Evolutionary conservation across 2,329 filamentous ascomycete species (phyloP).

Genomic region (Metarhizium rileyi): DNA sequence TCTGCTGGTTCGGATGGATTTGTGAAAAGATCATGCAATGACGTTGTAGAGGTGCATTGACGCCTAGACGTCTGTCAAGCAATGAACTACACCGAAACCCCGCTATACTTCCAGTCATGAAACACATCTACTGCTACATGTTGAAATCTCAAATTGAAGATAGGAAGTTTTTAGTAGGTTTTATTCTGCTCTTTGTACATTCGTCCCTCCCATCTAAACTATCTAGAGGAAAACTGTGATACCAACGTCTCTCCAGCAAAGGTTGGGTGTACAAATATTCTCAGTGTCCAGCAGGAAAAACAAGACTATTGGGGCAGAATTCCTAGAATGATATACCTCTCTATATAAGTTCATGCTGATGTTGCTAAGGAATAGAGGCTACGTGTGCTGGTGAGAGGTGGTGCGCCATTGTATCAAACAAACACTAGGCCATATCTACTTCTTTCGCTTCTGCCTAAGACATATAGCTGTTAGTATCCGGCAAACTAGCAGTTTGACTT

Average conservation of each 20-base stretch:
- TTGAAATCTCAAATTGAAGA: background rate
- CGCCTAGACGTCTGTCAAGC: no score
- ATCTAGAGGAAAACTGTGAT: background rate
- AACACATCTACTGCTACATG: no score
- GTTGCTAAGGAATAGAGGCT: background rate
- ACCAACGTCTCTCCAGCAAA: background rate
- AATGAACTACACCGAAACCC: no score
- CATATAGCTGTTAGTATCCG: background rate
- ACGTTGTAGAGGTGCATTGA: no score
- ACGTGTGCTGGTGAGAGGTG: background rate
- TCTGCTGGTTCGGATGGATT: no score
- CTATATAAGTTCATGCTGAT: background rate
- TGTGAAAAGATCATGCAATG: no score
- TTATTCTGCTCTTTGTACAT: background rate
- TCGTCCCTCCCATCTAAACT: background rate
- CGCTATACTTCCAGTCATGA: no score
- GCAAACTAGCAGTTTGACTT: background rate
- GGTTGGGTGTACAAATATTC: background rate
- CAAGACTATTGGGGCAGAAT: background rate
- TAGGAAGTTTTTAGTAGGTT: background rate
- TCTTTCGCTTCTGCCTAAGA: conserved; percentile 8
- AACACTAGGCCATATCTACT: background rate
- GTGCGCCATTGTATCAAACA: no score
- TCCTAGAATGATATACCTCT: background rate
- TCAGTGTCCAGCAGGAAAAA: background rate